Evolutionary conservation across 1,139 yeast genomes (phyloP).

Genomic region (Scheffersomyces titani): DNA sequence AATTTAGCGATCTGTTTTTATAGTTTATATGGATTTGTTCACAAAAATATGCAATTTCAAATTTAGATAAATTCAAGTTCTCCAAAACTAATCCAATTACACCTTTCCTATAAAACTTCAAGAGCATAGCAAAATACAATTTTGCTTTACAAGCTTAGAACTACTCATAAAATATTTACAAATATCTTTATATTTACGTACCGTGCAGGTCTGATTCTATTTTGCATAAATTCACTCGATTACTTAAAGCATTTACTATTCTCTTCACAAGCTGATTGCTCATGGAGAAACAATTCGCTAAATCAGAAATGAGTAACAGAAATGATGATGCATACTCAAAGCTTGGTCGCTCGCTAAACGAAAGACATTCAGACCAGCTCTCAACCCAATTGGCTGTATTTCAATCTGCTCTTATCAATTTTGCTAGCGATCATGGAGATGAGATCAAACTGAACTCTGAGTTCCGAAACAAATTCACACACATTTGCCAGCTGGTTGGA

Average conservation of each 20-base stretch:
- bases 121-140: background rate
- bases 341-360: slow-evolving; percentile 23
- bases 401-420: slow-evolving; percentile 59
- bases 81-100: background rate
- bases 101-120: background rate
- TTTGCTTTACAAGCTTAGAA: background rate
- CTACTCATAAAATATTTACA: background rate
- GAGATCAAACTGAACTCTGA: slow-evolving; percentile 67
- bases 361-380: slow-evolving; percentile 52
- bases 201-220: no score
- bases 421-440: slow-evolving; percentile 62
- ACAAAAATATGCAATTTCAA: background rate
- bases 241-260: background rate
- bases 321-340: slow-evolving; percentile 21
- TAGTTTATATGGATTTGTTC: no score
- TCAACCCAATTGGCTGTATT: slow-evolving; percentile 60
- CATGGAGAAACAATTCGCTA: background rate
- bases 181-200: no score
- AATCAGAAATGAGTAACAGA: slow-evolving; percentile 1
- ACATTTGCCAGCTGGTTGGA: slow-evolving; percentile 76
- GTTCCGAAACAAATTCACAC: slow-evolving; percentile 68
- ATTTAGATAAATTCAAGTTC: background rate
- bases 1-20: no score
- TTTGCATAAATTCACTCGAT: no score
- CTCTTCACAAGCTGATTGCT: background rate